Base-by-base conservation (phyloP, 1,284 basidiomycete species). In the Rhodotorula sp. region DNA sequence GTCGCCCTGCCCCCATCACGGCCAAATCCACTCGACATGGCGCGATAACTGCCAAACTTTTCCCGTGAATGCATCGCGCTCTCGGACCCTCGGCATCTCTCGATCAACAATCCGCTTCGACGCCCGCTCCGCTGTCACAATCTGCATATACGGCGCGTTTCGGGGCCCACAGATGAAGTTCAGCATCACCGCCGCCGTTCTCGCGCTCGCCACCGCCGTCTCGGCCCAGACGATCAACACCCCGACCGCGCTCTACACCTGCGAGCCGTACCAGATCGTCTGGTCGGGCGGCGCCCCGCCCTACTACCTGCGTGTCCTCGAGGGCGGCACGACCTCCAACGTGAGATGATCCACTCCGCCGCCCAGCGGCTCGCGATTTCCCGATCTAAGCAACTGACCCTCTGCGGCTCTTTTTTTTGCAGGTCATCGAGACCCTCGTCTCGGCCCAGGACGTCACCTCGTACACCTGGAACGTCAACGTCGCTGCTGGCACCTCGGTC, bases 401-500 rank as follows among this genome's bases (percentile, higher is more conserved):
- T 21, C 2, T 29, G 15, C 23, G 51, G 4, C 14, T 12, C 39
- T 10, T 43, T 12, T 39, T 21, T 21, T 3, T 31, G 21, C 39
- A 68, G 67, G 57, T 65, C 60, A 39, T 73, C 60, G 71, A 70
- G 65, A 73, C 65, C 49, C 65, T 72, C 70, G 57, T 49, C 34
- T 47, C 64, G 31, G 51, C 18, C 46, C n/a, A 57, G 21, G 20
- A 14, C 21, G 20, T 26, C 46, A 68, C 60, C 59, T 64, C 66
- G 51, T 73, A 70, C 69, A 66, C 72, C 60, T 73, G 72, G 71
- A 79, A 70, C 69, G 79, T 81, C 71, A 75, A 81, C 77, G 43
- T 80, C 47, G 62, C 79, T 43, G 73, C 79, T 20, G 80, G 80
- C 65, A 78, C 76, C 60, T 76, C 78, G 64, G 78, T 81, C 68